phyloP scores from a whole-genome alignment of 148 eudicot genomes.

The Hydrangea macrophylla region DNA sequence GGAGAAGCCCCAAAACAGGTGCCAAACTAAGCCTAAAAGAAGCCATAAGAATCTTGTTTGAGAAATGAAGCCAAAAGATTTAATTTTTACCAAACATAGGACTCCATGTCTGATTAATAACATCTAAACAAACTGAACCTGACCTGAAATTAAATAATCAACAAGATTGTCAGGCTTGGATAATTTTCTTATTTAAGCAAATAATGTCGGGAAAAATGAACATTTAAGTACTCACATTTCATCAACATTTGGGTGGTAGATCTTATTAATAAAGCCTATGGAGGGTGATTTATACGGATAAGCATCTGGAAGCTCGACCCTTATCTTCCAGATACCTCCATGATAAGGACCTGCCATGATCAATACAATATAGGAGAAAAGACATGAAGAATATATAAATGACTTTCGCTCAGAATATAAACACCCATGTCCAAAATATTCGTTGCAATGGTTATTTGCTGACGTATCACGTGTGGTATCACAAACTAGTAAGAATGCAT shows the following conservation, averaged over 20 bases:
- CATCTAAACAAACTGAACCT: slow-evolving; percentile 85
- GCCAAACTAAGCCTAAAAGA: too few relatives aligned
- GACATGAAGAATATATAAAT: neutral
- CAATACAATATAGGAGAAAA: neutral
- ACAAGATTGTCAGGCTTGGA: neutral
- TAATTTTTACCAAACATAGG: slow-evolving; percentile 78
- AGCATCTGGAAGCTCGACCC: slow-evolving; percentile 79
- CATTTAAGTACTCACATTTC: slow-evolving; percentile 54
- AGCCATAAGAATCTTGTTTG: neutral
- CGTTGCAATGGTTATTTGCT: too few relatives aligned
- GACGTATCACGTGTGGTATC: too few relatives aligned
- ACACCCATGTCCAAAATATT: slow-evolving; percentile 4
- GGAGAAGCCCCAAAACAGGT: too few relatives aligned
- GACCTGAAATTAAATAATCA: slow-evolving; percentile 48
- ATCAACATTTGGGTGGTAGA: slow-evolving; percentile 80
- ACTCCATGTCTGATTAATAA: slow-evolving; percentile 90
- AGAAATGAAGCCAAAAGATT: neutral
- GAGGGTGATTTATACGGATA: slow-evolving; percentile 86
- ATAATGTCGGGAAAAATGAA: neutral
- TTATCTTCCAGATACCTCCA: slow-evolving; percentile 75
- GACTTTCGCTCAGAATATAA: neutral
- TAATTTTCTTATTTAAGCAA: neutral
- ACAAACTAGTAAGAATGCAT: too few relatives aligned
- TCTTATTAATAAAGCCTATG: slow-evolving; percentile 70
- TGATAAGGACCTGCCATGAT: slow-evolving; percentile 60